phyloP scores from a whole-genome alignment of 164 flowering plant genomes.

The Magnolia sinica region DNA sequence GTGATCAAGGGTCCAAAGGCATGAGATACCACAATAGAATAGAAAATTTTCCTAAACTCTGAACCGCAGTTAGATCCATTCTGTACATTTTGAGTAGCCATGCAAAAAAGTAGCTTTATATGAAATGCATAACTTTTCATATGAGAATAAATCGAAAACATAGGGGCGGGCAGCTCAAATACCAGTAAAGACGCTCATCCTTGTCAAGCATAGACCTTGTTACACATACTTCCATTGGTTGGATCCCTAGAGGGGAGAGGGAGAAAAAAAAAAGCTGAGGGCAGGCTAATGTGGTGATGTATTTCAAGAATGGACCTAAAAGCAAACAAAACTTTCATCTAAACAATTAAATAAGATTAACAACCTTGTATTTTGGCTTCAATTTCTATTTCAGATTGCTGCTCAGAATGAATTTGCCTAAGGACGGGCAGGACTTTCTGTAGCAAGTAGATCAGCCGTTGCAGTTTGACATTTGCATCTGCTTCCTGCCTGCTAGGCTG shows the following conservation, averaged over 20 bases:
- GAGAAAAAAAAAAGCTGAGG: background rate
- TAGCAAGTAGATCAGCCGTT: conserved; percentile 52
- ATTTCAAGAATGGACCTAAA: background rate
- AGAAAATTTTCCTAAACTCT: no score
- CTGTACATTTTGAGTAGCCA: no score
- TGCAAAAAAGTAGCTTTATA: no score
- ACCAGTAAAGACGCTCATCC: conserved; percentile 73
- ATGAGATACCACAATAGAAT: no score
- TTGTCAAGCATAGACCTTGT: conserved; percentile 37
- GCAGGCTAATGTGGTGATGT: no score
- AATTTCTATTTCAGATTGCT: conserved; percentile 44
- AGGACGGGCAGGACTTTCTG: conserved; percentile 58
- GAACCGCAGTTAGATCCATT: no score
- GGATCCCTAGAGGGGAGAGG: conserved; percentile 4
- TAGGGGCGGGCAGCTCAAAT: conserved; percentile 3
- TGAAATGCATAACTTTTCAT: no score
- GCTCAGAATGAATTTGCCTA: conserved; percentile 51
- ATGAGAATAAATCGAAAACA: no score
- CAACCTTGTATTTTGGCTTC: conserved; percentile 56
- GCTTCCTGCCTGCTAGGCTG: conserved; percentile 36
- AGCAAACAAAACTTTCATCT: background rate
- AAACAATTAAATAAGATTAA: background rate
- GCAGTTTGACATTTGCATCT: conserved; percentile 36
- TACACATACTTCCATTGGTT: conserved; percentile 20
- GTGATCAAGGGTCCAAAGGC: no score